Evolutionary conservation across 305 asterid genomes (phyloP).

Genomic region (Fraxinus platypoda): DNA sequence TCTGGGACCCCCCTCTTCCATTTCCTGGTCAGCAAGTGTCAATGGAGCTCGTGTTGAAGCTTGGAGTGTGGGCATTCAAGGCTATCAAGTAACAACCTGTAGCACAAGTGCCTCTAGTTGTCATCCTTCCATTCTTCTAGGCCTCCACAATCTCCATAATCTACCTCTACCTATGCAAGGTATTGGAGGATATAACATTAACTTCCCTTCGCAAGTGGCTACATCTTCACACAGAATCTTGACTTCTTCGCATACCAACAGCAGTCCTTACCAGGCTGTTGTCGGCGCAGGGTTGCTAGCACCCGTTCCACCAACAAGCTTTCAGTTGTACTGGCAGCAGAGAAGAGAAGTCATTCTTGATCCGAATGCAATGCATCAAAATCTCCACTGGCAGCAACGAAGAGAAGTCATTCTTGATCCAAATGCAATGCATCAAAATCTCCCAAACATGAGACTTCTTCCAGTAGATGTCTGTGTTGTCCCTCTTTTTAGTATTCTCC

Average conservation of each 20-base stretch:
- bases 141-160: conserved; percentile 47
- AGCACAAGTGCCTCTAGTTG: conserved; percentile 42
- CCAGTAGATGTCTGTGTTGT: conserved; percentile 48
- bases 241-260: conserved; percentile 5
- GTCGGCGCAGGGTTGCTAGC: conserved; percentile 46
- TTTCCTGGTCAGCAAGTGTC: conserved; percentile 31
- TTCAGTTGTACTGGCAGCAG: conserved; percentile 60
- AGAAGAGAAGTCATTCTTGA: conserved; percentile 56
- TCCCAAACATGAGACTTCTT: conserved; percentile 44
- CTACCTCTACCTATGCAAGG: conserved; percentile 53
- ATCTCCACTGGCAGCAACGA: conserved; percentile 58
- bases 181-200: conserved; percentile 49
- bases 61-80: conserved; percentile 47
- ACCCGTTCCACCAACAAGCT: conserved; percentile 59
- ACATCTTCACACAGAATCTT: conserved; percentile 49
- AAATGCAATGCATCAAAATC: conserved; percentile 35
- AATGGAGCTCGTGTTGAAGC: conserved; percentile 45
- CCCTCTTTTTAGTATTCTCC: background rate
- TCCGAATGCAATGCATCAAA: conserved; percentile 36
- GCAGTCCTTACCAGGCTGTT: conserved; percentile 30
- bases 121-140: conserved; percentile 56
- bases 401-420: conserved; percentile 56
- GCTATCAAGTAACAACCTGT: conserved; percentile 47
- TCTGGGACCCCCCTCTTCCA: conserved; percentile 4
- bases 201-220: conserved; percentile 50